Percentiles rank a stretch among this genome's conserved stretches.
phyloP scores from a whole-genome alignment of 2,329 filamentous ascomycete species.

The Xylariaceae sp. region DNA sequence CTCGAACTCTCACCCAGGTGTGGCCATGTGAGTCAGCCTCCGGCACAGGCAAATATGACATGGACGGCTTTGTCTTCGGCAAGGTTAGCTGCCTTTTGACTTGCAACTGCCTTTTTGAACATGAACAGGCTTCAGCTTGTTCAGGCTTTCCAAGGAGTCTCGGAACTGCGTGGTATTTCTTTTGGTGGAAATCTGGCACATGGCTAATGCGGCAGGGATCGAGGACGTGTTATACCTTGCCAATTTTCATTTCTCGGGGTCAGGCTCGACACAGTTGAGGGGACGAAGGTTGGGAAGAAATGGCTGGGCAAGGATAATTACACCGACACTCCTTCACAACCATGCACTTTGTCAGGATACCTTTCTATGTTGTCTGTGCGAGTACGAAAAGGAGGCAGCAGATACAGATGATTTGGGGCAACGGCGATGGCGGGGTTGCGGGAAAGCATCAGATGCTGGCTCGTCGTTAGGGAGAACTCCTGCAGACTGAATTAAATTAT shows the following conservation, averaged over 20 bases:
- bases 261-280: neutral
- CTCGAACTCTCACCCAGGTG: conserved; percentile 22
- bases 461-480: conserved; percentile 7
- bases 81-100: neutral
- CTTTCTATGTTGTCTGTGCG: conserved; percentile 25
- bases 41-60: neutral
- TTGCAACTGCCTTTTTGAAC: neutral
- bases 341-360: conserved; percentile 28
- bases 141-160: neutral
- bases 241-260: neutral
- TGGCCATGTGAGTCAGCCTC: conserved; percentile 22
- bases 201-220: neutral
- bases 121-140: neutral
- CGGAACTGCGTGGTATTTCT: neutral
- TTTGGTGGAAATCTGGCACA: neutral
- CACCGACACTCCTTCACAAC: conserved; percentile 26
- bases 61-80: conserved; percentile 12
- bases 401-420: conserved; percentile 10
- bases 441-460: neutral
- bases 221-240: neutral
- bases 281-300: conserved; percentile 1
- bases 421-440: conserved; percentile 8
- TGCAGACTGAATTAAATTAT: conserved; percentile 23
- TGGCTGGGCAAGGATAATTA: conserved; percentile 7
- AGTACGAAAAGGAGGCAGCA: conserved; percentile 12